Evolutionary conservation across 805 yeast genomes (phyloP), one percentile per base, ranked within the genome.

Genomic region (Saccharomyces kudriavzevii): DNA sequence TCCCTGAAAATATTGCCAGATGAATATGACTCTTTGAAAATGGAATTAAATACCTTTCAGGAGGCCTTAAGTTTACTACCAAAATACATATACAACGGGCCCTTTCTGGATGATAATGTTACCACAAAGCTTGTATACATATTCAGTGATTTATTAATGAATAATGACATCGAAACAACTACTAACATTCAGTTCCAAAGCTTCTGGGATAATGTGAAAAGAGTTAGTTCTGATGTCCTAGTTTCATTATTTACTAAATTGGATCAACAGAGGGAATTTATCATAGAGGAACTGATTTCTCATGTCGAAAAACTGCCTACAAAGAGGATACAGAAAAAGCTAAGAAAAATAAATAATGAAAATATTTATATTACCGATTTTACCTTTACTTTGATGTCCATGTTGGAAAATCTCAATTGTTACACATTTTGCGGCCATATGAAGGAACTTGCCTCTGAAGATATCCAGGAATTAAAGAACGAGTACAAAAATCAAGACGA

Each of bases 81-180:
- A 8, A 45, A 49, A 10, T 67, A 63, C 47, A 56, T 68, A n/a
- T 40, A 52, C 8, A 54, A 57, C 40, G 54, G 50, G 22, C 61
- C 66, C 8, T 59, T 60, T 45, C 50, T 75, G 45, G 80, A 81
- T 52, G 91, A 85, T 43, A 73, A 70, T 2, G 60, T 77, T 0
- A 62, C 85, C 9, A 82, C 89, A 0, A 79, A 77, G 56, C 60
- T 87, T 28, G 88, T 85, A 55, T 85, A 81, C 59, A 64, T 81
- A 25, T 67, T 66, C 22, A 56, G 63, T 4, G 67, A 63, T 25
- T 43, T 68, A 14, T 48, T 69, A 4, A 58, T 64, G 58, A 56
- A 55, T 40, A 56, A 54, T 51, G 56, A 58, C 31, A 50, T 47
- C 5, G 59, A 58, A 2, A 17, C 31, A 6, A 28, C 49, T 8